Evolutionary conservation across 306 rosid species (phyloP), one percentile per base, ranked within the genome.

Genomic region (Vicia sativa): DNA sequence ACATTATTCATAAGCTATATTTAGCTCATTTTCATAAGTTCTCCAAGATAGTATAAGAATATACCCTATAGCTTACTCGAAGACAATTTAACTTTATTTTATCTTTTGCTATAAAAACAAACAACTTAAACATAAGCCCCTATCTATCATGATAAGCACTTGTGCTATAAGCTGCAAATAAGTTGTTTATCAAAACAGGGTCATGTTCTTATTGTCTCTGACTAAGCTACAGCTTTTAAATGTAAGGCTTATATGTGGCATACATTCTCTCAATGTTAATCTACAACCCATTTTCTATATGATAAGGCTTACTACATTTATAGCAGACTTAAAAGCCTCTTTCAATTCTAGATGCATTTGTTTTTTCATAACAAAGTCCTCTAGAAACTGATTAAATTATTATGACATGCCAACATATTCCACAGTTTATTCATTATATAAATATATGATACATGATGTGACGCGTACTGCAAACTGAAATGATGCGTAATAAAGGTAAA

Each of bases 401-500:
- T 6, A 37, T 60, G 69, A 57, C 26, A 44, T 48, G 65, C 45
- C 64, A 63, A 29, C 68, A 63, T 23, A 57, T 55, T 63, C 34
- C 44, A 26, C 25, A 15, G n/a, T 62, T 12, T 45, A 46, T 55
- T 34, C 18, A 13, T 16, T 62, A 58, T 21, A 62, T 39, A 65
- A 54, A 25, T 25, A 26, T 54, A 50, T 50, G 29, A 50, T 39
- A 39, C 13, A 39, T 39, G 14, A 10, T 52, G 11, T 44, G 12
- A 70, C 44, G 48, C 31, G 3, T 44, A 13, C 56, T 44, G 23
- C 55, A 16, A 38, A 3, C 64, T 62, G 37, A 35, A 44, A 46
- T 8, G 39, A 65, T 53, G 48, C 52, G 39, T 38, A 14, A n/a
- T 74, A 56, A 69, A 39, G 37, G 43, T 11, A 71, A 61, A 70